phyloP scores from a whole-genome alignment of 2,329 filamentous ascomycete species.

The Aspergillus cejpii region DNA sequence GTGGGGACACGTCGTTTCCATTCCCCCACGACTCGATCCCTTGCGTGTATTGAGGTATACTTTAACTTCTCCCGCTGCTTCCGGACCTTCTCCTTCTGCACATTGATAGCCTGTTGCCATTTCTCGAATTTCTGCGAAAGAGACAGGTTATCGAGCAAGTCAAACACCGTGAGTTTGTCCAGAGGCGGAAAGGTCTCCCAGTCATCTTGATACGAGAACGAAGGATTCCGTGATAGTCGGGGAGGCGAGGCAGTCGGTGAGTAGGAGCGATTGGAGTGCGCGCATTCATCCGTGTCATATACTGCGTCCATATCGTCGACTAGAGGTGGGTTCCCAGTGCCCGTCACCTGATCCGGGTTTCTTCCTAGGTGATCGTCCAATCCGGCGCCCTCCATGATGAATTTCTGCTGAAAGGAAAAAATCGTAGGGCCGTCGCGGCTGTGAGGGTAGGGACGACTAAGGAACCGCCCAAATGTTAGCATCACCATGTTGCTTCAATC shows the following conservation, averaged over 20 bases:
- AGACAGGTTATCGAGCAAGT: constrained; percentile 87
- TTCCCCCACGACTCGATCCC: constrained; percentile 83
- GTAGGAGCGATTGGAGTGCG: constrained; percentile 23
- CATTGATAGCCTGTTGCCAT: constrained; percentile 72
- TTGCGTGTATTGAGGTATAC: constrained; percentile 68
- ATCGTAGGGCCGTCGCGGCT: constrained; percentile 32
- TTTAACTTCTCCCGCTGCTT: constrained; percentile 75
- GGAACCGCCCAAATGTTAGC: constrained; percentile 35
- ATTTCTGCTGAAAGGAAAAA: constrained; percentile 34
- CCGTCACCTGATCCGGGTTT: constrained; percentile 20
- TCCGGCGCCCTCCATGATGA: constrained; percentile 28
- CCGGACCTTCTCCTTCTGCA: constrained; percentile 77
- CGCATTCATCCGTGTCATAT: constrained; percentile 25
- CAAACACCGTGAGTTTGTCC: constrained; percentile 84
- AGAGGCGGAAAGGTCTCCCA: constrained; percentile 82
- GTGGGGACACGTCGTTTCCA: constrained; percentile 80
- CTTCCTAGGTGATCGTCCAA: constrained; percentile 11
- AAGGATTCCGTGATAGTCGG: constrained; percentile 64
- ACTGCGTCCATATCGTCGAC: constrained; percentile 22
- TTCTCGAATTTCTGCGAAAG: constrained; percentile 86
- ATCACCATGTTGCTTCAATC: constrained; percentile 27
- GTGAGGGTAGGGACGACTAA: constrained; percentile 33
- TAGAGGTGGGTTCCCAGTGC: constrained; percentile 17
- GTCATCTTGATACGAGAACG: constrained; percentile 82
- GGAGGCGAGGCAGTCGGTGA: constrained; percentile 27